Evolutionary conservation across 139 green algal genomes (phyloP), one percentile per base, ranked within the genome.

Genomic region (Picochlorum sp.): DNA sequence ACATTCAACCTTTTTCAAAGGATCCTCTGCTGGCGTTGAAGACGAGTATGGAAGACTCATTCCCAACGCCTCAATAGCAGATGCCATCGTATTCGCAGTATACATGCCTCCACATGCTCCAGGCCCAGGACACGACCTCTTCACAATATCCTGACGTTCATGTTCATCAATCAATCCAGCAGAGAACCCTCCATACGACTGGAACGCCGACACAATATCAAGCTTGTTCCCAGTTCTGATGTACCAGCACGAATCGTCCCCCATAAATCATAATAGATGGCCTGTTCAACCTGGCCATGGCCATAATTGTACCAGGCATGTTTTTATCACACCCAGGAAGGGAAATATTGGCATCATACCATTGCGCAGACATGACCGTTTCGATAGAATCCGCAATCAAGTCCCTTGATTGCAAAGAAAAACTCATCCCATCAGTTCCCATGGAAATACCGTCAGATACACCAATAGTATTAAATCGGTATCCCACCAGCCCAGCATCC

Each of bases 41-140:
- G 79, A 92, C 63, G 67, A 87, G 79, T 97, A 97, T 3, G 94
- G 94, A 75, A 99, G 79, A 1, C 75, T 82, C 90, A 99, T 98
- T 72, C 94, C 94, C 61, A 99, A 65, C 1, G 94, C 88, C 83
- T 98, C 93, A 44, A 97, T 96, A 50, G 85, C 84, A n/a, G 62
- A 86, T 15, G 94, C 86, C 94, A 98, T 99, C 34, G 94, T 99
- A 83, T 99, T 99, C 71, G 94, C 94, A 24, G 94, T 99, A 86
- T 98, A 98, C 92, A 98, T 98, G 69, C 89, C 90, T 16, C 79
- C 82, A 63, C 82, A 88, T 0, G 81, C 82, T 32, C 79, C 90
- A 10, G 89, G 78, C 30, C 92, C 92, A 5, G 92, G 92, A 80
- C 92, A 98, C 2, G 88, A 77, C 73, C 95, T 86, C 55, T 85